Evolutionary conservation across 441 rosid species (phyloP), one percentile per base, ranked within the genome.

Genomic region (Croton setiger): DNA sequence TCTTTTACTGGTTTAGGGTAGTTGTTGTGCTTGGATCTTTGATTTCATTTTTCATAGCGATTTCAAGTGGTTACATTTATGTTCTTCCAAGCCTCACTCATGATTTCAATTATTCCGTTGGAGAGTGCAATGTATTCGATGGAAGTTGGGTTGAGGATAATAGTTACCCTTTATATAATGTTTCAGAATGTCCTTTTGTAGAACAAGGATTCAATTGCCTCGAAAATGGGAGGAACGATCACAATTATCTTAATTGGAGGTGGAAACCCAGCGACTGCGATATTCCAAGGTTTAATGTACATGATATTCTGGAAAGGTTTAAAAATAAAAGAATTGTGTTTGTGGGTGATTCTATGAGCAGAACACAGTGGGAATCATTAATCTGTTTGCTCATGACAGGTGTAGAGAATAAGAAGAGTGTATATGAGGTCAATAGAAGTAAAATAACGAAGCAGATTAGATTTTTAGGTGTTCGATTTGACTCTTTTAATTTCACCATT

Each of bases 331-430:
- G 97, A 79, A 59, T 91, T 65, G 93, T 88, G 31, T 91, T 91
- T 68, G 90, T 88, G 37, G 95, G 95, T 6, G 97, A 91, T 78
- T 91, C 90, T 0, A 87, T 87, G 89, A 85, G 95, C 71, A 85
- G 95, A 68, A 86, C 92, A 2, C 95, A 87, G 51, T 91, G 95
- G 97, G 97, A 91, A 78, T 91, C 97, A 20, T 77, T 88, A 64
- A 82, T 91, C 69, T 91, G 97, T 76, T 83, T 91, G 80, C 86
- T 91, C 21, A 85, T 85, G 87, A 82, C 88, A 2, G 93, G 91
- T 5, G 75, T 91, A 64, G 86, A 85, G 66, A 88, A 87, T 72
- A 87, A 83, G 84, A 74, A 43, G 36, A 87, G 86, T 74, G 91
- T 87, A 66, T 91, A 87, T 72, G 95, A 91, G 77, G 84, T 85